phyloP scores from a whole-genome alignment of 345 rosid species.

The Syzygium grande region DNA sequence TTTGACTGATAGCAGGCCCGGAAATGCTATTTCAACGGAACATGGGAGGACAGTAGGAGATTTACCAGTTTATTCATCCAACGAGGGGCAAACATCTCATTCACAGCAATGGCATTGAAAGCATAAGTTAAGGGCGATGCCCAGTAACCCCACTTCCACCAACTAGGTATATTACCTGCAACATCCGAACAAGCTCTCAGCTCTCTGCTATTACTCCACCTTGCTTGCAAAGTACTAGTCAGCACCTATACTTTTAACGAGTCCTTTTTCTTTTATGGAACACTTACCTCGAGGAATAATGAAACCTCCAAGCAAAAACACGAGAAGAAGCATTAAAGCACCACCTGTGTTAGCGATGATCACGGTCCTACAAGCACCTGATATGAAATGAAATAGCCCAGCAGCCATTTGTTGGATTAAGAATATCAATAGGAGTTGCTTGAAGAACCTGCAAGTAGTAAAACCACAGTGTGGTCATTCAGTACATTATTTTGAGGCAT shows the following conservation, averaged over 20 bases:
- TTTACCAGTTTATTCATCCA: slow-evolving; percentile 57
- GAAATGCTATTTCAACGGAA: background rate
- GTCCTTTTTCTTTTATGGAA: background rate
- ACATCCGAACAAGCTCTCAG: background rate
- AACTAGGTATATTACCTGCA: slow-evolving; percentile 56
- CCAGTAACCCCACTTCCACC: slow-evolving; percentile 95
- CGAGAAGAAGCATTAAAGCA: slow-evolving; percentile 50
- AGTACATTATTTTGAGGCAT: background rate
- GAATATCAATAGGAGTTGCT: slow-evolving; percentile 53
- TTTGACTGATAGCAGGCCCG: background rate
- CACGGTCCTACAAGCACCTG: slow-evolving; percentile 59
- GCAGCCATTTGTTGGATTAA: slow-evolving; percentile 80
- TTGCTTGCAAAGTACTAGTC: background rate
- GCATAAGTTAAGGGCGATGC: slow-evolving; percentile 66
- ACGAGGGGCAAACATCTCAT: slow-evolving; percentile 63
- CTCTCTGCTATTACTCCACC: background rate
- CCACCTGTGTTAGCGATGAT: slow-evolving; percentile 76
- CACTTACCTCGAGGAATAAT: slow-evolving; percentile 51
- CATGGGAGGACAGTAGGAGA: background rate
- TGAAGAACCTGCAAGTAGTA: slow-evolving; percentile 56
- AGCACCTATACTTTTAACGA: background rate
- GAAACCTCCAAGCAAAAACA: slow-evolving; percentile 82
- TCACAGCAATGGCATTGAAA: slow-evolving; percentile 56
- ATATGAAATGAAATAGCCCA: slow-evolving; percentile 52
- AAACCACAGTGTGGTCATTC: background rate